These are phyloP conservation scores for Miscanthus lutarioriparius DNA, from an alignment of 176 grass and related monocot species.

Conservation along the genomic window DNA sequence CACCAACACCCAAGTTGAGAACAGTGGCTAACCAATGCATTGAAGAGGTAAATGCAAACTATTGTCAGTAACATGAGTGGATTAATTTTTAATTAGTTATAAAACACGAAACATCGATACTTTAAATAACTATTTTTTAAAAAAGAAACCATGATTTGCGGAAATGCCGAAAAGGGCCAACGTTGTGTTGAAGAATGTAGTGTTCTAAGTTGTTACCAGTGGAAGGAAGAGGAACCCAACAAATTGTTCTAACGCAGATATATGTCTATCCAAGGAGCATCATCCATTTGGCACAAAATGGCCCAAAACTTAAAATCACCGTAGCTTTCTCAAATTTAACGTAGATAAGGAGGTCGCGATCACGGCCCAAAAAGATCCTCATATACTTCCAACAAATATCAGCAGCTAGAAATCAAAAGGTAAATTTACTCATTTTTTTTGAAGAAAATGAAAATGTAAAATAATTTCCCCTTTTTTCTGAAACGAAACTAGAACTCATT, in stretches of 20 bases:
- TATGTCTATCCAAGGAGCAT: not conserved
- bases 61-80: not conserved
- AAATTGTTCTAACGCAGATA: not conserved
- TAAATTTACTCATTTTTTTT: too few species aligned
- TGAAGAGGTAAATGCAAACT: not conserved
- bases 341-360: not conserved
- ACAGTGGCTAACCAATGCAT: not conserved
- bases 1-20: constrained; percentile 1
- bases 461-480: not conserved
- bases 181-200: not conserved
- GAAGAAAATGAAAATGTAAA: too few species aligned
- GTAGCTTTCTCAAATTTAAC: not conserved
- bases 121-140: not conserved
- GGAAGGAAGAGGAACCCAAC: not conserved
- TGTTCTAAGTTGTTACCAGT: not conserved
- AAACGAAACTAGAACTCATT: too few species aligned
- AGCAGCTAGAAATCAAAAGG: not conserved
- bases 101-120: not conserved
- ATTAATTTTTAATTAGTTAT: not conserved
- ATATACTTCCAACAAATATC: not conserved
- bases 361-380: constrained; percentile 1
- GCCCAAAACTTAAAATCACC: not conserved
- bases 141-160: not conserved
- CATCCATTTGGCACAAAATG: not conserved
- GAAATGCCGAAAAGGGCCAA: not conserved